These are phyloP conservation scores for Aspergillus viridinutans DNA, from an alignment of 2,329 filamentous ascomycete genomes.

Conservation along the genomic window DNA sequence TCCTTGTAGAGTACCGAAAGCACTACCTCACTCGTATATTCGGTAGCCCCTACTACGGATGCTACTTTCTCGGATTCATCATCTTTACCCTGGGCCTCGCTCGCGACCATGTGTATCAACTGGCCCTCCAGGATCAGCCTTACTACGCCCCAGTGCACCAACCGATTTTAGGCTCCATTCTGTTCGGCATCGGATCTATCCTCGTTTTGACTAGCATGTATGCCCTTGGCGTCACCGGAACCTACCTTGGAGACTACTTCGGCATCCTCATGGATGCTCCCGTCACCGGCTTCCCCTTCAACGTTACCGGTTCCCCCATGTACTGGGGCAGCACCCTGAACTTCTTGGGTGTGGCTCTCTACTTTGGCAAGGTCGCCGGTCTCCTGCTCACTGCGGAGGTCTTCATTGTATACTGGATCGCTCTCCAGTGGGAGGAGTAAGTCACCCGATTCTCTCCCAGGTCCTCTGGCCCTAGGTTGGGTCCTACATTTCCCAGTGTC, in stretches of 20 bases:
- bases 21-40: slow-evolving; percentile 85
- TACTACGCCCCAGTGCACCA: slow-evolving; percentile 67
- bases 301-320: slow-evolving; percentile 86
- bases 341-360: slow-evolving; percentile 81
- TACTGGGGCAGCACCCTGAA: slow-evolving; percentile 91
- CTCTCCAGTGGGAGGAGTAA: slow-evolving; percentile 77
- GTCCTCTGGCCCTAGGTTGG: neutral
- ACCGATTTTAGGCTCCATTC: slow-evolving; percentile 61
- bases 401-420: slow-evolving; percentile 71
- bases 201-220: slow-evolving; percentile 88
- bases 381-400: slow-evolving; percentile 72
- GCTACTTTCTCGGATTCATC: slow-evolving; percentile 80
- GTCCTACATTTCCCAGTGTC: neutral
- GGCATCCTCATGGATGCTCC: slow-evolving; percentile 95
- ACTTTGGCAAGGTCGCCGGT: slow-evolving; percentile 83
- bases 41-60: slow-evolving; percentile 72
- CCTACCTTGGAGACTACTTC: slow-evolving; percentile 97
- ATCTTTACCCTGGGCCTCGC: slow-evolving; percentile 92
- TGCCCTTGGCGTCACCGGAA: slow-evolving; percentile 88
- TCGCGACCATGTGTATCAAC: slow-evolving; percentile 83
- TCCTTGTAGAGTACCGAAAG: slow-evolving; percentile 74
- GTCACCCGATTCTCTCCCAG: slow-evolving; percentile 19
- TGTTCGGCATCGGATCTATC: slow-evolving; percentile 72
- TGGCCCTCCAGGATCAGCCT: slow-evolving; percentile 71
- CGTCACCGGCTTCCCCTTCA: slow-evolving; percentile 95